These are phyloP conservation scores for Cenchrus purpureus DNA, from an alignment of 176 grass and related monocot species.

Conservation along the genomic window DNA sequence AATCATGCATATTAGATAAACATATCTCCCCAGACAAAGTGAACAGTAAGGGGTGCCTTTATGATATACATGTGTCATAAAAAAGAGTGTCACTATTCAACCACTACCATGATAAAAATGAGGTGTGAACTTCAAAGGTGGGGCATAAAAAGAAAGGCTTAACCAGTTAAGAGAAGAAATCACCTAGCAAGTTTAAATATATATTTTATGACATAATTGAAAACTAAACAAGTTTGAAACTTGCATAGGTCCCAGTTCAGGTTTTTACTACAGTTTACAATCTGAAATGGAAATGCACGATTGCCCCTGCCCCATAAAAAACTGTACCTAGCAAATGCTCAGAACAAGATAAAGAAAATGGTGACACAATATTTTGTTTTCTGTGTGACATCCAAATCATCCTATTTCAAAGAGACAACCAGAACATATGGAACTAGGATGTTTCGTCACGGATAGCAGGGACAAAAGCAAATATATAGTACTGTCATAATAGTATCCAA, in stretches of 20 bases:
- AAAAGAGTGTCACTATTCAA: conserved; percentile 30
- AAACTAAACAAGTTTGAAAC: neutral
- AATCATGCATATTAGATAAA: conserved; percentile 16
- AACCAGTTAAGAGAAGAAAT: neutral
- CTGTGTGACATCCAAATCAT: neutral
- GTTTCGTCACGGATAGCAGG: neutral
- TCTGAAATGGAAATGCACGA: neutral
- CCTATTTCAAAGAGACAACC: neutral
- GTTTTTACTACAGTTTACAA: neutral
- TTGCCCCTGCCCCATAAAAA: neutral
- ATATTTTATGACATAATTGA: neutral
- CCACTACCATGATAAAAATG: conserved; percentile 5
- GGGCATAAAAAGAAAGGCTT: neutral
- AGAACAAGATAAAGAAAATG: neutral
- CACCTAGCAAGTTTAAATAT: neutral
- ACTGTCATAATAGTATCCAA: neutral
- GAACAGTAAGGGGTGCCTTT: neutral
- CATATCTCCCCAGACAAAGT: conserved; percentile 20
- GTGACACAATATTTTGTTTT: neutral
- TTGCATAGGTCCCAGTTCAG: neutral
- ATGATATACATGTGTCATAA: neutral
- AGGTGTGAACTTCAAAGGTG: neutral
- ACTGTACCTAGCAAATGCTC: neutral
- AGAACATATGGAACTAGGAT: neutral
- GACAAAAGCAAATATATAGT: neutral